These are phyloP conservation scores for Discostella stelligeroides DNA, from an alignment of 108 stramenopile genomes.

Conservation along the genomic window DNA sequence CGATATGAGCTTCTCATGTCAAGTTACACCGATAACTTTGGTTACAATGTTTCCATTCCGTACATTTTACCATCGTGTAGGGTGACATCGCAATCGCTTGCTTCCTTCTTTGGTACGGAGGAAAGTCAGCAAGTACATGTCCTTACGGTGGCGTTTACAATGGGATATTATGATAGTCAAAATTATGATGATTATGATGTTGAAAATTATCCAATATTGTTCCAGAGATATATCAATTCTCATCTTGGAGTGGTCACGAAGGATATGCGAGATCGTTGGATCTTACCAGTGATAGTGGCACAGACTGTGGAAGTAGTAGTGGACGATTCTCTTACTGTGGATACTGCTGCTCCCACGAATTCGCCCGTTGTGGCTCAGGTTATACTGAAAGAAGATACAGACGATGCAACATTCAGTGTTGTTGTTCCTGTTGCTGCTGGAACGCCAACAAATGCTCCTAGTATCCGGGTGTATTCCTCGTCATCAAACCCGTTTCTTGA, in stretches of 20 bases:
- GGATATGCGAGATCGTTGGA: neutral
- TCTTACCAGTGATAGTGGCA: neutral
- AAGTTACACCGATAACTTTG: neutral
- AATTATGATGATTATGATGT: neutral
- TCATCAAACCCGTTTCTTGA: too few relatives aligned
- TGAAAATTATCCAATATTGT: neutral
- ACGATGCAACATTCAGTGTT: too few relatives aligned
- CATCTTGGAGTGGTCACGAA: neutral
- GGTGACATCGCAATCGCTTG: neutral
- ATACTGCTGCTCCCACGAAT: too few relatives aligned
- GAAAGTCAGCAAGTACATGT: neutral
- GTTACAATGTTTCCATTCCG: neutral
- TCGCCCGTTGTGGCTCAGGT: too few relatives aligned
- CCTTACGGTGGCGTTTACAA: neutral
- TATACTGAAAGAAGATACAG: too few relatives aligned
- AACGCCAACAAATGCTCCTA: too few relatives aligned
- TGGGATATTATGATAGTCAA: slow-evolving; percentile 1
- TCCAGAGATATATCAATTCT: neutral
- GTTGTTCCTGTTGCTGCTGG: too few relatives aligned
- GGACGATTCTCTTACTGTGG: too few relatives aligned
- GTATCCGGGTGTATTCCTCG: too few relatives aligned
- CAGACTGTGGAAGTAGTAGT: neutral
- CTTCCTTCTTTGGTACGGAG: neutral
- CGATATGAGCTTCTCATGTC: neutral
- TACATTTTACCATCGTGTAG: neutral